Conservation (phyloP, 1,139 yeast species). For the Yamadazyma siamensis region DNA sequence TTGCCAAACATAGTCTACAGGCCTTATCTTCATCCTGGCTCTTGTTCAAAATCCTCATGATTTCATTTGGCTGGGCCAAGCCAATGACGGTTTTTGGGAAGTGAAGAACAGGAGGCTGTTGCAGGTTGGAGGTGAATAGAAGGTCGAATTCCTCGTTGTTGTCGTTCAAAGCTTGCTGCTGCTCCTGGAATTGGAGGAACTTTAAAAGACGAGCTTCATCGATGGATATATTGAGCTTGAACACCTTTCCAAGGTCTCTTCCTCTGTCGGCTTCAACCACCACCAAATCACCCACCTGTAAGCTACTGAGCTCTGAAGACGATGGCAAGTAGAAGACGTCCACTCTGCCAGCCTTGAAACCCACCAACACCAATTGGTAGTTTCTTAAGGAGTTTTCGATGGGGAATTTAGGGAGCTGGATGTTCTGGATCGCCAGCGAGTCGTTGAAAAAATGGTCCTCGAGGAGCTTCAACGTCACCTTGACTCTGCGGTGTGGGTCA, state of each 20-base stretch:
- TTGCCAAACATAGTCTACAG: slow-evolving; percentile 55
- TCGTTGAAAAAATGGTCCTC: slow-evolving; percentile 26
- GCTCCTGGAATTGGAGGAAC: slow-evolving; percentile 54
- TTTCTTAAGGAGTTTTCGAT: slow-evolving; percentile 31
- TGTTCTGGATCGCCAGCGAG: slow-evolving; percentile 20
- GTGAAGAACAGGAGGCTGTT: slow-evolving; percentile 35
- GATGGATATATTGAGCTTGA: slow-evolving; percentile 60
- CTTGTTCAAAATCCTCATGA: slow-evolving; percentile 56
- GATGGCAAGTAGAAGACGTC: slow-evolving; percentile 75
- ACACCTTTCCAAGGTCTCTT: slow-evolving; percentile 79
- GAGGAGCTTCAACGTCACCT: slow-evolving; percentile 26
- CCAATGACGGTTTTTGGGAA: slow-evolving; percentile 76
- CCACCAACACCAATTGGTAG: slow-evolving; percentile 57
- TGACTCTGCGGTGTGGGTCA: slow-evolving; percentile 42
- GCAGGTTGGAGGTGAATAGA: slow-evolving; percentile 3
- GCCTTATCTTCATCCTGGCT: slow-evolving; percentile 73
- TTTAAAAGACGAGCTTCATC: slow-evolving; percentile 61
- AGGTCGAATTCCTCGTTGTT: slow-evolving; percentile 7
- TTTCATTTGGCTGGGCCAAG: slow-evolving; percentile 61
- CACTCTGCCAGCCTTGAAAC: slow-evolving; percentile 81
- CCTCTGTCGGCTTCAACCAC: slow-evolving; percentile 98
- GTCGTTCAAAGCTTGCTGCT: slow-evolving; percentile 48
- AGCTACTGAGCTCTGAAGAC: slow-evolving; percentile 15
- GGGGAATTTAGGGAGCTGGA: slow-evolving; percentile 43
- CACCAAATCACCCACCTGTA: slow-evolving; percentile 70